Evolutionary conservation across 23 red algal genomes (phyloP), one percentile per base, ranked within the genome.

Genomic region (Gracilaria vermiculophylla): DNA sequence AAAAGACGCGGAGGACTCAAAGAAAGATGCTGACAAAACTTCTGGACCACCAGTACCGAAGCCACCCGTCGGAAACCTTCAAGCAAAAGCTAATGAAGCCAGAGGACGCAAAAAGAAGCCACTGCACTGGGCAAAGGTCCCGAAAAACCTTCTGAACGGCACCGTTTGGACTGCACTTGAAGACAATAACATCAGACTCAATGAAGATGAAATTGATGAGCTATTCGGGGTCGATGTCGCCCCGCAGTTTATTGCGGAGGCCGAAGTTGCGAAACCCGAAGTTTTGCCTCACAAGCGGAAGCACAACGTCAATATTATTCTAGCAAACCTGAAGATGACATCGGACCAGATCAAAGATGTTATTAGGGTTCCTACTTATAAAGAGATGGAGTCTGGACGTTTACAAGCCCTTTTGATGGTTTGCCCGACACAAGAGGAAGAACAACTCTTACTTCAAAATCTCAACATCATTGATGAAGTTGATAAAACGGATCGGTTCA

Each of bases 221-320:
- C 58, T 97, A 27, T 97, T 97, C 73, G 95, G 95, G 4, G 83
- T 97, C 1, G 95, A 97, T 67, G 85, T 92, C 27, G 76, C 76
- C 3, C 34, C 77, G 32, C 61, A 73, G 40, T 89, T 88, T 41
- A 31, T 53, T 25, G 80, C 77, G 29, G 94, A 84, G 61, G 84
- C 86, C 14, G 85, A 97, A 55, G 90, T 70, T 9, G 83, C 81
- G 34, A 89, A 94, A 62, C 89, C 91, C 27, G 95, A 97, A 65
- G 86, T 97, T 36, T 53, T 97, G 15, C 90, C 90, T 25, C 95
- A 97, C 56, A 97, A 97, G 81, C 80, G 95, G 45, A 97, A 93
- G 81, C 95, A 97, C 58, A 97, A 97, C 49, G 78, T 97, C 62
- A 97, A 97, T 55, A 94, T 97, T 74, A 47, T 97, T 15, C 75